These are phyloP conservation scores for Aspergillus glaucus DNA, from an alignment of 2,329 filamentous ascomycete species.

Conservation along the genomic window DNA sequence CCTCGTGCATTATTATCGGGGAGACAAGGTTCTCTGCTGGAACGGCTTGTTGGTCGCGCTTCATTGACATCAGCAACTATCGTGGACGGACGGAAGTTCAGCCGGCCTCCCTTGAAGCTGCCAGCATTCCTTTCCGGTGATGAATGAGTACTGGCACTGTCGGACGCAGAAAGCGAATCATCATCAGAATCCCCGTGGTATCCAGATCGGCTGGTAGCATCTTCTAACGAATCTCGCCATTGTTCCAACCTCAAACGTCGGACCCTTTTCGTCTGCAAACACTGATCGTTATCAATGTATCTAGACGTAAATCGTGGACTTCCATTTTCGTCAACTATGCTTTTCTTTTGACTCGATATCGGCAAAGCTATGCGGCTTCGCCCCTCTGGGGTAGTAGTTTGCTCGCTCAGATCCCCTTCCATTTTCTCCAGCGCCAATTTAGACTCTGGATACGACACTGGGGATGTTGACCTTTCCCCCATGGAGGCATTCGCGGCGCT, in stretches of 20 bases:
- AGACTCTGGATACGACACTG: background rate
- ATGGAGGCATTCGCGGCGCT: background rate
- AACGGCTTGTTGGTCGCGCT: background rate
- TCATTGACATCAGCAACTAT: background rate
- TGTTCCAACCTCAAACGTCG: background rate
- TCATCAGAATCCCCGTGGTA: constrained; percentile 5
- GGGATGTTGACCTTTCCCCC: background rate
- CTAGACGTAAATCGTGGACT: constrained; percentile 23
- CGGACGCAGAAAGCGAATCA: background rate
- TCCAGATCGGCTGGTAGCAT: constrained; percentile 2
- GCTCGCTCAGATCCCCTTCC: background rate
- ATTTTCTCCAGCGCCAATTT: background rate
- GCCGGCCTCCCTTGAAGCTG: background rate
- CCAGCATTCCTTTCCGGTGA: background rate
- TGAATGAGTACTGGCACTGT: background rate
- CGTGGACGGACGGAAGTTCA: background rate
- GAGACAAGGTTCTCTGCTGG: background rate
- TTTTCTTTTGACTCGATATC: constrained; percentile 5
- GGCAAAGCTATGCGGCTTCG: background rate
- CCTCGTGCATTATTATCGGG: background rate
- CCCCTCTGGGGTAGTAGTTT: background rate
- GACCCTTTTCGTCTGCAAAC: background rate
- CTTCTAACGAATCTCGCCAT: background rate
- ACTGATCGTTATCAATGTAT: background rate
- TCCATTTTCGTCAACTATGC: constrained; percentile 32